Evolutionary conservation across 768 basidiomycete genomes (phyloP).

Genomic region (Terana coerulea): DNA sequence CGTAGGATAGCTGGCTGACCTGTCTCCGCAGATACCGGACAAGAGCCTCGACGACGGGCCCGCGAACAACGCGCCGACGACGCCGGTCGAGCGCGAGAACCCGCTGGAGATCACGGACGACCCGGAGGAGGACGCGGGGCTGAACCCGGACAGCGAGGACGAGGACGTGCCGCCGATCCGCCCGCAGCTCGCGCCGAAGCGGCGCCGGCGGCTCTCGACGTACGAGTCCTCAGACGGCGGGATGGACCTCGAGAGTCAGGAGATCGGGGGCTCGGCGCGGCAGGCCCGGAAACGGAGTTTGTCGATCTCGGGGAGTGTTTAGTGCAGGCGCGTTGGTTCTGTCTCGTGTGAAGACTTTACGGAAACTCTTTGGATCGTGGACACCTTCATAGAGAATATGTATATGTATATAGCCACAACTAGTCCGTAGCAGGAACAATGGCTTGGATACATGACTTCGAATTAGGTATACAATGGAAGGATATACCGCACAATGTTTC

Average conservation of each 20-base stretch:
- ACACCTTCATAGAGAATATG: background rate
- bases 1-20: too few species aligned
- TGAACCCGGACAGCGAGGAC: conserved; percentile 16
- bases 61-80: too few species aligned
- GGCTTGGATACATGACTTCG: too few species aligned
- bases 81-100: too few species aligned
- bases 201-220: conserved; percentile 41
- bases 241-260: conserved; percentile 46
- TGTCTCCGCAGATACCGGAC: conserved; percentile 39
- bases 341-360: too few species aligned
- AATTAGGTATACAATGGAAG: too few species aligned
- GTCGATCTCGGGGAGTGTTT: too few species aligned
- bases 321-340: too few species aligned
- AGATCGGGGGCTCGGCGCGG: conserved; percentile 36
- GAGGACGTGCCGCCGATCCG: conserved; percentile 9
- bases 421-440: background rate
- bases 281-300: too few species aligned
- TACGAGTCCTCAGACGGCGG: conserved; percentile 45
- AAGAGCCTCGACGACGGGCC: conserved; percentile 29
- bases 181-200: conserved; percentile 8
- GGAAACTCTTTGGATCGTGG: too few species aligned
- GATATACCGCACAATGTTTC: too few species aligned
- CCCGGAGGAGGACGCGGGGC: conserved; percentile 11
- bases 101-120: too few species aligned
- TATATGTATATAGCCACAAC: background rate